A percentile compares a stretch with the other conserved stretches of the same genome.
Conservation (phyloP, 345 rosid species). For the Populus deltoides region DNA sequence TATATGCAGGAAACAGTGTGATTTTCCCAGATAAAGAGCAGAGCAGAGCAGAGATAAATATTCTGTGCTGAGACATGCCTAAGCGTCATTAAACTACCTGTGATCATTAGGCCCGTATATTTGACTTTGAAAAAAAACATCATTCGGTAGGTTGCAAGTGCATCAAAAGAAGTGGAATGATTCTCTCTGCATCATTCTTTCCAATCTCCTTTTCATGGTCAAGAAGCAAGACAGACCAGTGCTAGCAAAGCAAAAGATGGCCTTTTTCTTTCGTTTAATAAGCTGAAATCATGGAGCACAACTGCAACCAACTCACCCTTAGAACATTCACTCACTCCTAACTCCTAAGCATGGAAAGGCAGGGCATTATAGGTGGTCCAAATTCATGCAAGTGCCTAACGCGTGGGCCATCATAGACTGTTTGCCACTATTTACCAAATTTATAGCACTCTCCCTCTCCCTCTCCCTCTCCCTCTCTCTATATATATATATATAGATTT, state of each 20-base stretch:
- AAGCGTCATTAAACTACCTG: not conserved
- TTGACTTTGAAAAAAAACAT: conserved; percentile 19
- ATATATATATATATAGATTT: conserved; percentile 10
- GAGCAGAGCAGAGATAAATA: no score
- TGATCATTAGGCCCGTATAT: conserved; percentile 16
- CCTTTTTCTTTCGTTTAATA: conserved; percentile 5
- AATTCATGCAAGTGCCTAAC: conserved; percentile 7
- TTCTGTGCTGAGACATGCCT: no score
- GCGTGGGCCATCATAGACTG: conserved; percentile 32
- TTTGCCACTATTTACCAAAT: conserved; percentile 22
- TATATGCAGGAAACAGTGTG: no score
- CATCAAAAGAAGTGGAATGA: conserved; percentile 21
- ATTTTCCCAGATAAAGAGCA: not conserved
- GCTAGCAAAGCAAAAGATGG: conserved; percentile 20
- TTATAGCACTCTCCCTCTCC: not conserved
- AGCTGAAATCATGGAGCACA: conserved; percentile 13
- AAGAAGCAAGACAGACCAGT: conserved; percentile 9
- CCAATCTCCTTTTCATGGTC: conserved; percentile 11
- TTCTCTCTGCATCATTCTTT: conserved; percentile 15
- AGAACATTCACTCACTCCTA: conserved; percentile 15
- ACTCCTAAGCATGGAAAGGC: conserved; percentile 3
- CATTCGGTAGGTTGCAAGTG: conserved; percentile 5
- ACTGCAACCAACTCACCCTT: conserved; percentile 23
- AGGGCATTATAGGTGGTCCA: not conserved
- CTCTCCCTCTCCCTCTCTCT: no score